A percentile compares a stretch with the other conserved stretches of the same genome.
These are phyloP conservation scores for Aspergillus neotritici DNA, from an alignment of 2,329 filamentous ascomycete genomes.

Conservation along the genomic window DNA sequence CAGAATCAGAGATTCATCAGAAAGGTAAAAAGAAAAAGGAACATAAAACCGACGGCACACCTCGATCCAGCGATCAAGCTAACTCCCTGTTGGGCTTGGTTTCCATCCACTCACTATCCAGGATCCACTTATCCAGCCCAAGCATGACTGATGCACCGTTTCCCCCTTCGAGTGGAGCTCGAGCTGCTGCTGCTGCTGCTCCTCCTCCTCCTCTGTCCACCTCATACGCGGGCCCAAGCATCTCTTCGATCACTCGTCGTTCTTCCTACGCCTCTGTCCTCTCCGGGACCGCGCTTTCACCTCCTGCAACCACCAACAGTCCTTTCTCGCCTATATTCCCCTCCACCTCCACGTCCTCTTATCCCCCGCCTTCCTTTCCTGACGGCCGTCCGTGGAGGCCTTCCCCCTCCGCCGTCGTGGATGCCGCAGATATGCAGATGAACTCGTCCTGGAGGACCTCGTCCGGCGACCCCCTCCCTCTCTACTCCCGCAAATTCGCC, in stretches of 20 bases:
- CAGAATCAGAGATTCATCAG: background rate
- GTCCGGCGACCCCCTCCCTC: slow-evolving; percentile 36
- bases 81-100: slow-evolving; percentile 4
- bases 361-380: slow-evolving; percentile 31
- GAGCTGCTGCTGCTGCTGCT: slow-evolving; percentile 6
- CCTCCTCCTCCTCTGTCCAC: slow-evolving; percentile 23
- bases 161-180: slow-evolving; percentile 39
- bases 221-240: slow-evolving; percentile 29
- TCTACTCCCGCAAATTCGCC: slow-evolving; percentile 46
- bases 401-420: slow-evolving; percentile 39
- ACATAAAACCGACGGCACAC: too few species aligned
- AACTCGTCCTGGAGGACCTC: slow-evolving; percentile 45
- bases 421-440: slow-evolving; percentile 45
- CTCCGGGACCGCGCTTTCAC: slow-evolving; percentile 45
- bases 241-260: slow-evolving; percentile 44
- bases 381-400: slow-evolving; percentile 30
- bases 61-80: too few species aligned
- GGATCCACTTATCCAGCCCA: slow-evolving; percentile 8
- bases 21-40: too few species aligned
- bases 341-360: slow-evolving; percentile 29
- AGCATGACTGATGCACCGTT: slow-evolving; percentile 43
- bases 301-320: slow-evolving; percentile 35
- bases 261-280: slow-evolving; percentile 60
- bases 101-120: slow-evolving; percentile 17
- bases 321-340: slow-evolving; percentile 55